Evolutionary conservation across 2,329 filamentous ascomycete species (phyloP).

Genomic region (Myriosclerotinia curreyana): DNA sequence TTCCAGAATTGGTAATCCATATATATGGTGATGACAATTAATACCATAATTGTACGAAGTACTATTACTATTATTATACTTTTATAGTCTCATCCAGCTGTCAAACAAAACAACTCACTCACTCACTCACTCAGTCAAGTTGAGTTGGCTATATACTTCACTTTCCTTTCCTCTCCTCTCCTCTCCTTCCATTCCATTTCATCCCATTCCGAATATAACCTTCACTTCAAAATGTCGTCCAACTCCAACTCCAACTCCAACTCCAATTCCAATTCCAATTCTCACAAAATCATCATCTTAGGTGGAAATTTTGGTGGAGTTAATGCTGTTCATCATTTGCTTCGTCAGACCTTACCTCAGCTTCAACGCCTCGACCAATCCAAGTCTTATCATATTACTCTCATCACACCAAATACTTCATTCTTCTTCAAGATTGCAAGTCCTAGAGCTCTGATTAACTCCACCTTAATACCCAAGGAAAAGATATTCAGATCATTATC

Average conservation of each 20-base stretch:
- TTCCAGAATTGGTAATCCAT: background rate
- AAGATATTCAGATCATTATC: slow-evolving; percentile 47
- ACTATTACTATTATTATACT: too few species aligned
- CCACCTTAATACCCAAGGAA: slow-evolving; percentile 44
- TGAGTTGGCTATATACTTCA: too few species aligned
- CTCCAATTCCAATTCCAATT: background rate
- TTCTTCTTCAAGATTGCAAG: slow-evolving; percentile 45
- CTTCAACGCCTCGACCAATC: slow-evolving; percentile 35
- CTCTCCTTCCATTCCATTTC: too few species aligned
- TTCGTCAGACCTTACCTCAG: slow-evolving; percentile 49
- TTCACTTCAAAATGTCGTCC: slow-evolving; percentile 18
- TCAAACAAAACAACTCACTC: too few species aligned
- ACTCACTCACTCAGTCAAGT: too few species aligned
- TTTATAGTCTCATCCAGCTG: too few species aligned
- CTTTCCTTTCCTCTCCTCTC: too few species aligned
- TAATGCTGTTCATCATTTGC: slow-evolving; percentile 49
- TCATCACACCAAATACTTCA: slow-evolving; percentile 46
- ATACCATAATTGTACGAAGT: too few species aligned
- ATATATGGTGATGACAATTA: background rate
- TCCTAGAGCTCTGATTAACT: slow-evolving; percentile 48
- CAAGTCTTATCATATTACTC: slow-evolving; percentile 42
- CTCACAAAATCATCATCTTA: slow-evolving; percentile 47
- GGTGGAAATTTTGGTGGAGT: slow-evolving; percentile 52
- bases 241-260: background rate
- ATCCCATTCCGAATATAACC: background rate